These are phyloP conservation scores for Coffea humblotiana DNA, from an alignment of 305 asterid species.

Conservation along the genomic window DNA sequence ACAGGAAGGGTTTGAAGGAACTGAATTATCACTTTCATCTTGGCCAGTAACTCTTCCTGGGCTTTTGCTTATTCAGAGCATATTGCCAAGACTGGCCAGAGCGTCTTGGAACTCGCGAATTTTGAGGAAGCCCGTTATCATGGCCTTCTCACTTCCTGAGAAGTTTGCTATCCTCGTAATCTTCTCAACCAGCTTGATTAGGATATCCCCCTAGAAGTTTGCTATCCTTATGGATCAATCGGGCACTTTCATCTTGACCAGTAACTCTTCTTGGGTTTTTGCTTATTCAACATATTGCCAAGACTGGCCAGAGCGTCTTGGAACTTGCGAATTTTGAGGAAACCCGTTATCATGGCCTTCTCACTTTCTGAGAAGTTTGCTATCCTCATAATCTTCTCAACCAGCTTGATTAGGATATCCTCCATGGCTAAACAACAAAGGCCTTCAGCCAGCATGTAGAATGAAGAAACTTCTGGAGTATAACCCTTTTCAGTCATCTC, in stretches of 20 bases:
- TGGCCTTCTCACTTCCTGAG: conserved; percentile 55
- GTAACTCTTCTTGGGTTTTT: conserved; percentile 43
- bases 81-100: conserved; percentile 53
- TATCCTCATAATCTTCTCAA: conserved; percentile 52
- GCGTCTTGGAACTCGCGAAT: conserved; percentile 76
- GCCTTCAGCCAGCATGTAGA: conserved; percentile 84
- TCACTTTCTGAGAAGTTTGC: conserved; percentile 61
- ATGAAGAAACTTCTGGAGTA: conserved; percentile 66
- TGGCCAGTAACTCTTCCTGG: conserved; percentile 42
- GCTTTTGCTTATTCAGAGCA: conserved; percentile 47
- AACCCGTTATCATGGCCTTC: conserved; percentile 68
- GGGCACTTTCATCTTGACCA: conserved; percentile 26
- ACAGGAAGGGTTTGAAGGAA: neutral
- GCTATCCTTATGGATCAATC: no score
- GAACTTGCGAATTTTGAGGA: conserved; percentile 67
- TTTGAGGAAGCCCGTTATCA: conserved; percentile 71
- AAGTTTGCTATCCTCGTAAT: conserved; percentile 58
- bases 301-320: conserved; percentile 66
- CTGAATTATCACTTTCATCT: conserved; percentile 4
- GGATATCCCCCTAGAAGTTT: conserved; percentile 46
- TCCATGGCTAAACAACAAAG: conserved; percentile 74
- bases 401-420: conserved; percentile 55
- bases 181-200: conserved; percentile 53
- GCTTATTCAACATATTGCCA: conserved; percentile 52
- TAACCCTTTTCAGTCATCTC: conserved; percentile 75